A percentile compares a stretch with the other conserved stretches of the same genome.
Conservation (phyloP, 1,139 yeast genomes). For the Candida glucosophila region DNA sequence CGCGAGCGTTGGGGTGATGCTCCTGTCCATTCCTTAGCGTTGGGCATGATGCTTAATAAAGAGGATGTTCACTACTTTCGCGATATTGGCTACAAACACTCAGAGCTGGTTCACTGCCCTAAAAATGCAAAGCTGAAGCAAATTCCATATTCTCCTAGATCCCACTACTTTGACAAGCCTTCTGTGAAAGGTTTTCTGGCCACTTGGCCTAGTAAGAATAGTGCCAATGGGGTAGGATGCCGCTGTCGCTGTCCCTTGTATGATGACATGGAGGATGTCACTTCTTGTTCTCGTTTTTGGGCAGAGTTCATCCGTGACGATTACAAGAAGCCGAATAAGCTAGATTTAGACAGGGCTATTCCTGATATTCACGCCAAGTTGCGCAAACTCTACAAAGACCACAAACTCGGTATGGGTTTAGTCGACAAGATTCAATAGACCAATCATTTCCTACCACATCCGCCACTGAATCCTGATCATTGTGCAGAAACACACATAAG, state of each 20-base stretch:
- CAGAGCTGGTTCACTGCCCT: conserved; percentile 79
- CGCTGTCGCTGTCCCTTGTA: conserved; percentile 76
- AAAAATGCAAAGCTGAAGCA: conserved; percentile 45
- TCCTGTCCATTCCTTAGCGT: conserved; percentile 79
- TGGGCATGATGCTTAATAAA: conserved; percentile 60
- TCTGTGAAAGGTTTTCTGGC: conserved; percentile 23
- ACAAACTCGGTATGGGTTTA: too few species aligned
- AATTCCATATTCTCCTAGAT: conserved; percentile 30
- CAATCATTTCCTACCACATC: too few species aligned
- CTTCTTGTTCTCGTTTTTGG: too few species aligned
- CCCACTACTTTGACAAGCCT: conserved; percentile 7
- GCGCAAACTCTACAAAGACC: too few species aligned
- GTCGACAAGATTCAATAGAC: too few species aligned
- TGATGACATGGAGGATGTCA: conserved; percentile 1
- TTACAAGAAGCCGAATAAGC: too few species aligned
- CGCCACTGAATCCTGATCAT: too few species aligned
- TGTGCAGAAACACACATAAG: too few species aligned
- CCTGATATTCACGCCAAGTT: too few species aligned
- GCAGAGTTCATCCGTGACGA: too few species aligned
- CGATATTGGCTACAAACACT: conserved; percentile 82
- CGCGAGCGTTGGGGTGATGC: conserved; percentile 95
- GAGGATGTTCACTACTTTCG: conserved; percentile 78
- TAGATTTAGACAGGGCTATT: too few species aligned
- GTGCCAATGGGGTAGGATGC: conserved; percentile 77
- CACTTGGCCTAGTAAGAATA: conserved; percentile 39